Percentiles rank a stretch among this genome's conserved stretches.
These are phyloP conservation scores for Pichia sp. DNA, from an alignment of 1,139 yeast species.

Conservation along the genomic window DNA sequence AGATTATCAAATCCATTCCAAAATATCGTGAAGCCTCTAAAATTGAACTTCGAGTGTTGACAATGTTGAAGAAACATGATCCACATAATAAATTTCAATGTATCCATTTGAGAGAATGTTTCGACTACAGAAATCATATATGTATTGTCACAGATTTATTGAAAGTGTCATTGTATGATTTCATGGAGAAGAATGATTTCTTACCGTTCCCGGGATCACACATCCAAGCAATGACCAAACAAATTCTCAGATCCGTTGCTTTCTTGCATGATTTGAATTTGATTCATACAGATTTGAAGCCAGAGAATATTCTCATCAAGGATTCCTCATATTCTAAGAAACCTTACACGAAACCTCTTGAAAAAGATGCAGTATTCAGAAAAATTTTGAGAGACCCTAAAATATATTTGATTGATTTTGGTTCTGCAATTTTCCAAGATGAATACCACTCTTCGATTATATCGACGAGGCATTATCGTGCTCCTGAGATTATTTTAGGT, in stretches of 20 bases:
- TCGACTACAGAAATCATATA: constrained; percentile 90
- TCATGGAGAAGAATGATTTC: constrained; percentile 69
- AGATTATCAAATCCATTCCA: constrained; percentile 76
- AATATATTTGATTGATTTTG: constrained; percentile 91
- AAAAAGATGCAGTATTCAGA: constrained; percentile 11
- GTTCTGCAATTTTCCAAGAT: constrained; percentile 88
- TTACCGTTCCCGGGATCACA: constrained; percentile 77
- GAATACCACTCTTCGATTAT: constrained; percentile 92
- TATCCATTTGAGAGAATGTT: constrained; percentile 79
- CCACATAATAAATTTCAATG: constrained; percentile 61
- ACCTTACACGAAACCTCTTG: constrained; percentile 14
- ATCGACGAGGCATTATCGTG: constrained; percentile 92
- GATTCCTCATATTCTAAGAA: constrained; percentile 40
- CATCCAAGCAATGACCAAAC: constrained; percentile 83
- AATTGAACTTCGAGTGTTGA: constrained; percentile 69
- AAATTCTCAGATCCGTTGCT: constrained; percentile 76
- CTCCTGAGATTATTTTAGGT: constrained; percentile 93
- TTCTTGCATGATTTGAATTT: constrained; percentile 83
- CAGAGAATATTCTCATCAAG: constrained; percentile 82
- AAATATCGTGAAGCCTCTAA: constrained; percentile 81
- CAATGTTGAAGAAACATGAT: constrained; percentile 75
- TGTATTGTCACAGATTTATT: constrained; percentile 87
- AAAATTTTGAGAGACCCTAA: constrained; percentile 58
- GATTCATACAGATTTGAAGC: constrained; percentile 92
- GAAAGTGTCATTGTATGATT: constrained; percentile 83